phyloP scores from a whole-genome alignment of 345 rosid genomes.

The Moricandia moricandioides region DNA sequence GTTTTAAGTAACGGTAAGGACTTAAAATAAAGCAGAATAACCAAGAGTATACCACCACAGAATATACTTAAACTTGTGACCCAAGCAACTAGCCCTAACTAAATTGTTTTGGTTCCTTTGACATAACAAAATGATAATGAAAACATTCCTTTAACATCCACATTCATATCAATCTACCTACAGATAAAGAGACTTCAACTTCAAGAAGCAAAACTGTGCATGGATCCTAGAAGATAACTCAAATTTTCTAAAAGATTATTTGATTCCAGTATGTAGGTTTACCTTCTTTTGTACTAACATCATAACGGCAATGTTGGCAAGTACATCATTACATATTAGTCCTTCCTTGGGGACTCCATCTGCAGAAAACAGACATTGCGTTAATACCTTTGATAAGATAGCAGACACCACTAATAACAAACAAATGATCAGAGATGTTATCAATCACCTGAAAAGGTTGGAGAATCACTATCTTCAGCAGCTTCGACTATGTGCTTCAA shows the following conservation, averaged over 20 bases:
- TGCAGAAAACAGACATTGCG: conserved; percentile 30
- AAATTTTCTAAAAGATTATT: background rate
- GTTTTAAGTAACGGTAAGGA: too few relatives aligned
- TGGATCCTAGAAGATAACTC: background rate
- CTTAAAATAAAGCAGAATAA: too few relatives aligned
- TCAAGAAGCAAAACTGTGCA: background rate
- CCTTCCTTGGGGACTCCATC: conserved; percentile 92
- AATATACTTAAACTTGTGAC: too few relatives aligned
- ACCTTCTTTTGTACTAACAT: conserved; percentile 66
- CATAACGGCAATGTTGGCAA: conserved; percentile 56
- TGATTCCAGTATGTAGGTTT: conserved; percentile 17
- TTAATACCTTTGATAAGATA: background rate
- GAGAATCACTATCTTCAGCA: conserved; percentile 30
- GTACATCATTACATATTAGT: conserved; percentile 54
- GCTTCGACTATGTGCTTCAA: conserved; percentile 61
- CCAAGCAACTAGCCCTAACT: too few relatives aligned
- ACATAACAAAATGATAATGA: too few relatives aligned
- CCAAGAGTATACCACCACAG: too few relatives aligned
- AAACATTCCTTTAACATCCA: too few relatives aligned
- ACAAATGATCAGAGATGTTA: background rate
- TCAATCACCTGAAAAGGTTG: conserved; percentile 58
- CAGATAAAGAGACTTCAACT: too few relatives aligned
- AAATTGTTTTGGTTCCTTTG: too few relatives aligned
- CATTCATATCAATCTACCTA: too few relatives aligned
- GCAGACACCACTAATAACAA: background rate